phyloP scores from a whole-genome alignment of 345 rosid species.

The Pseudoturritis turrita region DNA sequence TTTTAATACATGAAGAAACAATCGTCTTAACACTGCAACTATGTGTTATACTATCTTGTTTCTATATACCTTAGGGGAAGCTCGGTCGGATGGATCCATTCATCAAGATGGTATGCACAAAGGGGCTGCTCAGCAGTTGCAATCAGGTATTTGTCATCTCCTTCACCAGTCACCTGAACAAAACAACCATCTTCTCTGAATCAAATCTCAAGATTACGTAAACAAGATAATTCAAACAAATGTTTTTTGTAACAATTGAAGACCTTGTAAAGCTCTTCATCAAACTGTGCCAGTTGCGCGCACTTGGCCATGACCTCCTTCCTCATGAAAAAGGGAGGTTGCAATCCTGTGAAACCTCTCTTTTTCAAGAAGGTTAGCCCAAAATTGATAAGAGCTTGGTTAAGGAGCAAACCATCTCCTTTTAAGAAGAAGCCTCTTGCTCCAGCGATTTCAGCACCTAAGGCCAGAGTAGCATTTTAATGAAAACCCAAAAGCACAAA shows the following conservation, averaged over 20 bases:
- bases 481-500: neutral
- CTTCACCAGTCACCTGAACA: conserved; percentile 85
- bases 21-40: neutral
- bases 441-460: conserved; percentile 86
- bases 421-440: conserved; percentile 81
- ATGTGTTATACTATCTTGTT: neutral
- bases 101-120: conserved; percentile 83
- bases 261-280: conserved; percentile 95
- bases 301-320: conserved; percentile 92
- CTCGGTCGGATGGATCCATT: conserved; percentile 86
- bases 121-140: conserved; percentile 98
- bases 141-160: conserved; percentile 89
- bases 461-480: neutral
- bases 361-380: conserved; percentile 69
- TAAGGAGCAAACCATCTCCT: conserved; percentile 78
- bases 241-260: neutral
- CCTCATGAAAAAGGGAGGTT: conserved; percentile 89
- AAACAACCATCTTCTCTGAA: neutral
- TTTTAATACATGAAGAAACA: neutral
- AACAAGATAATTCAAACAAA: neutral
- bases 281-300: conserved; percentile 88
- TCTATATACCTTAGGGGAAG: conserved; percentile 61
- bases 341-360: conserved; percentile 61
- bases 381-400: conserved; percentile 84
- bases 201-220: neutral